Percentiles rank a stretch among this genome's conserved stretches.
These are phyloP conservation scores for Ustilago sp. DNA, from an alignment of 1,284 basidiomycete species.

Conservation along the genomic window DNA sequence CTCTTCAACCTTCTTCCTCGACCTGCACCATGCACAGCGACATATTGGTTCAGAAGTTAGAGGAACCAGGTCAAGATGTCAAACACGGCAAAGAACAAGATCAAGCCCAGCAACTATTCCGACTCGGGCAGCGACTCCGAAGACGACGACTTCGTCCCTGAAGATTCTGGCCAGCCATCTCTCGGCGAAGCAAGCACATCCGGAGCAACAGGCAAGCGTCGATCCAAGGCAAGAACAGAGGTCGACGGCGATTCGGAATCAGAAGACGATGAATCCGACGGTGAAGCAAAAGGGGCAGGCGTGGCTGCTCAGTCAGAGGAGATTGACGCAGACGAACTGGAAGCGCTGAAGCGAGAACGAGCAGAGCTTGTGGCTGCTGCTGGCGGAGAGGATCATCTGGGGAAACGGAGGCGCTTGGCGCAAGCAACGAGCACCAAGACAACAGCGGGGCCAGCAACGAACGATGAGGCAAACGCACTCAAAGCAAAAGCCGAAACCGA, in stretches of 20 bases:
- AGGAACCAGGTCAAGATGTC: background rate
- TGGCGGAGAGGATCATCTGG: slow-evolving; percentile 35
- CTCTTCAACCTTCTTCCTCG: background rate
- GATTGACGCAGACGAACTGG: slow-evolving; percentile 44
- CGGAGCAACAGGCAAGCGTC: background rate
- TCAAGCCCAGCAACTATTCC: background rate
- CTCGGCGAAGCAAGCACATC: background rate
- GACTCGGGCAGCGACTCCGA: slow-evolving; percentile 30
- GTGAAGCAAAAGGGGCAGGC: background rate
- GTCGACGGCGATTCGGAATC: slow-evolving; percentile 5
- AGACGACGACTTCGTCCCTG: slow-evolving; percentile 44
- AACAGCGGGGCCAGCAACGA: background rate
- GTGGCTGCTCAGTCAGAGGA: background rate
- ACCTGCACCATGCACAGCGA: too few relatives aligned
- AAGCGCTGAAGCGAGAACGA: slow-evolving; percentile 36
- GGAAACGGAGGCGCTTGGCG: slow-evolving; percentile 33
- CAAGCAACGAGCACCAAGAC: background rate
- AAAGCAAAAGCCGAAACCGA: slow-evolving; percentile 24
- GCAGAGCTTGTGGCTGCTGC: slow-evolving; percentile 33
- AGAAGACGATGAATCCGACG: slow-evolving; percentile 11
- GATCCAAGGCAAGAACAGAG: background rate
- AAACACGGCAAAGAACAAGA: background rate
- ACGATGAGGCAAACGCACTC: slow-evolving; percentile 9
- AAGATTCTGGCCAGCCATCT: background rate
- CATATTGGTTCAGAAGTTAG: too few relatives aligned